Evolutionary conservation across 352 stramenopile genomes (phyloP), one percentile per base, ranked within the genome.

Genomic region (Achlya hypogyna): DNA sequence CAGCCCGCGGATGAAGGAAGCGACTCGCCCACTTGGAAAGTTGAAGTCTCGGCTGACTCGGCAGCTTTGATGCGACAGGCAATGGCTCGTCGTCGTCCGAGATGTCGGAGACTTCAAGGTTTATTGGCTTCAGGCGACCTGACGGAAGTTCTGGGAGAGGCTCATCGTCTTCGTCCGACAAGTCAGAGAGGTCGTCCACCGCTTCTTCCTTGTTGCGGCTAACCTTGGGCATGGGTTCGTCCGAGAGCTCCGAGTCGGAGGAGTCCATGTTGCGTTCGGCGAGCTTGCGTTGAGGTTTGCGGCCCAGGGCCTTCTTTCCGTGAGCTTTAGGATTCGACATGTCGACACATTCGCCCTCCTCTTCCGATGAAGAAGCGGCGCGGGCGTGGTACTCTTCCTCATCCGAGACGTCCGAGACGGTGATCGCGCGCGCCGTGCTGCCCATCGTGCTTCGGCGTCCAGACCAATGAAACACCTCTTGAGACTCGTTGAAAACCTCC

Each of bases 21-120:
- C 53, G 53, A 43, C 53, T 63, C 25, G 53, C 53, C 53, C 53
- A 63, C 18, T 63, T 63, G 10, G 53, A 63, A 12, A 63, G 35
- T n/a, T 28, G 31, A n/a, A 63, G 28, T 12, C 20, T 43, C 16
- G 53, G 28, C 29, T 47, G 20, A 10, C 10, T 35, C 20, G 38
- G 2, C 38, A 45, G 2, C 38, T 45, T 45, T 10, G 2, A n/a
- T 45, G n/a, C n/a, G n/a, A 53, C 20, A 8, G 51, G 51, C 25
- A 58, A 20, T 27, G 27, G 14, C 29, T 58, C 51, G 51, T 58
- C 51, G 23, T 35, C 51, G 6, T 58, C 51, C 4, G 51, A 58
- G 2, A 45, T 10, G n/a, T 45, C 38, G 12, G 38, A 45, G 38
- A 45, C 12, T 3, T 45, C 38, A 18, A 45, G 14, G 38, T 10